phyloP scores from a whole-genome alignment of 1,284 basidiomycete species.

The Sanghuangporus weigelae region DNA sequence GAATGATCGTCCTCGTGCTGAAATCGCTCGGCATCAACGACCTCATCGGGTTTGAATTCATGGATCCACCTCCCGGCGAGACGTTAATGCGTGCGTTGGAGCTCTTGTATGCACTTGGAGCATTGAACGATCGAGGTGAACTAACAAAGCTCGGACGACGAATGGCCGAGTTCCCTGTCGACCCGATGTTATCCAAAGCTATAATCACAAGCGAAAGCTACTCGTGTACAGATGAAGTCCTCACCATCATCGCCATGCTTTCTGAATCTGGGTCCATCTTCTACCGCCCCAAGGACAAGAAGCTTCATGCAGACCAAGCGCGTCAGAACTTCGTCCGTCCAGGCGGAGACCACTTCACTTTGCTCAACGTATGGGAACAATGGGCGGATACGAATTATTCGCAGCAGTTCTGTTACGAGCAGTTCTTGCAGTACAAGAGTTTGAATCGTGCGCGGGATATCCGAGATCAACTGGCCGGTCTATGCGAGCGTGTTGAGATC shows the following conservation, averaged over 20 bases:
- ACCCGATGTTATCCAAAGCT: conserved; percentile 95
- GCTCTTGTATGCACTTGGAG: conserved; percentile 91
- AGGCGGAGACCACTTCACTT: conserved; percentile 97
- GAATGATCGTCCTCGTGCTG: conserved; percentile 91
- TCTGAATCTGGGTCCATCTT: conserved; percentile 93
- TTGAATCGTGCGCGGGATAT: conserved; percentile 93
- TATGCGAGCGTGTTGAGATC: conserved; percentile 97
- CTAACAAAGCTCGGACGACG: conserved; percentile 92
- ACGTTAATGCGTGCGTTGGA: conserved; percentile 96
- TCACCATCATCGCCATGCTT: conserved; percentile 98
- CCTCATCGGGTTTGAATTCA: conserved; percentile 97
- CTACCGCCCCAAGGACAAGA: conserved; percentile 97
- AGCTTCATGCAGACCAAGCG: conserved; percentile 92
- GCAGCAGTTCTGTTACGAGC: conserved; percentile 92
- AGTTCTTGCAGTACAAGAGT: conserved; percentile 97
- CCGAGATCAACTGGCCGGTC: conserved; percentile 87
- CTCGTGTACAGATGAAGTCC: conserved; percentile 93
- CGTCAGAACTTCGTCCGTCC: conserved; percentile 92
- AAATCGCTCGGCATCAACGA: conserved; percentile 98
- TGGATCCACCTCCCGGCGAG: conserved; percentile 98
- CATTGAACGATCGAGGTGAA: conserved; percentile 94
- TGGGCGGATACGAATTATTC: conserved; percentile 98
- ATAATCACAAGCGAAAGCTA: conserved; percentile 95
- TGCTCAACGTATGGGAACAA: conserved; percentile 97
- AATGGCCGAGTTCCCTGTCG: conserved; percentile 99